Base-by-base conservation (phyloP, 2,329 filamentous ascomycete genomes). In the Penicillium verrucosum region DNA sequence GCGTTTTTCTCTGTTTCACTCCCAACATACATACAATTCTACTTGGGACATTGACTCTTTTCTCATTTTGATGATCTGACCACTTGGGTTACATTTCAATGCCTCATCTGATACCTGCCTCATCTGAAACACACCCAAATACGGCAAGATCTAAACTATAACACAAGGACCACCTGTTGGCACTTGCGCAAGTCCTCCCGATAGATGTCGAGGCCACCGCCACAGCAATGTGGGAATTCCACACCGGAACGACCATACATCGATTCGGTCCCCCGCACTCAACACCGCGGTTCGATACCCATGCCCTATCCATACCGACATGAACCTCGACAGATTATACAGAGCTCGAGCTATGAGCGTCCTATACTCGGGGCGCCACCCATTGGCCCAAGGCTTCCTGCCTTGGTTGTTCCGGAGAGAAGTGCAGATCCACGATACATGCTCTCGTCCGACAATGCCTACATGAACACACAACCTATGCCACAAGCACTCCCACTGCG, bases 181-280 rank as follows among this genome's bases (percentile, higher is more conserved):
- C 53, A 54, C 52, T 47, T 49, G 49, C 56, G 45, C 57, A 48
- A 50, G 49, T 36, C 46, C 21, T 21, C 53, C 23, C 37, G 14
- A 65, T 67, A 69, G 65, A 73, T 72, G 70, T 72, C 71, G 60
- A 65, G 61, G 60, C 57, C 65, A 47, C 67, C 70, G 37, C 63
- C 66, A 18, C 63, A 65, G 50, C 65, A 67, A 66, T 65, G 66
- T 65, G 68, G 59, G 49, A 60, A 65, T 50, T 45, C 68, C 58
- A 57, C 63, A 47, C 51, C 65, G 48, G 63, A 69, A 42, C 56
- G 58, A 36, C 60, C 59, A 34, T 62, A 65, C 50, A 43, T 61
- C 49, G 62, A 69, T 44, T 53, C 55, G 27, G 53, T 52, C 36
- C 46, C 59, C 45, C 59, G 60, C 47, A 45, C 51, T 38, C 59